A percentile compares a stretch with the other conserved stretches of the same genome.
These are phyloP conservation scores for Golovinomyces cichoracearum DNA, from an alignment of 2,329 filamentous ascomycete species.

Conservation along the genomic window DNA sequence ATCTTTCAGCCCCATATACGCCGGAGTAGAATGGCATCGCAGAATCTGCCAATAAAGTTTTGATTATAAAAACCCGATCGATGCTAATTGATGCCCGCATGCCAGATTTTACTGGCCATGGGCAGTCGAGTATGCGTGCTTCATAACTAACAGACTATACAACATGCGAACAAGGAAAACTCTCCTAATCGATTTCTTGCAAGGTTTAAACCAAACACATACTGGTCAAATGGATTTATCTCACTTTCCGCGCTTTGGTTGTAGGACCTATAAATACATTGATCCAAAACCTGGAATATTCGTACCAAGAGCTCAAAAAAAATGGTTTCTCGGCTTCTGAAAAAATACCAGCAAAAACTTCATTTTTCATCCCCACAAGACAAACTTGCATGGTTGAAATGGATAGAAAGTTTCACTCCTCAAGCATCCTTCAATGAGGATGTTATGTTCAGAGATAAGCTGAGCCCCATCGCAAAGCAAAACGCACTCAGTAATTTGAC, in stretches of 20 bases:
- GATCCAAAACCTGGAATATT: not conserved
- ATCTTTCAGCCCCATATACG: not conserved
- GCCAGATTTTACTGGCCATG: not conserved
- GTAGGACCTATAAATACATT: not conserved
- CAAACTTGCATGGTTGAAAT: not conserved
- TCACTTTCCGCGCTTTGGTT: not conserved
- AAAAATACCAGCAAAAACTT: not conserved
- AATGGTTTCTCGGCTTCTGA: not conserved
- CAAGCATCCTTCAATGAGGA: not conserved
- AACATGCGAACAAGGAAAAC: too few relatives aligned
- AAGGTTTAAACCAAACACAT: not conserved
- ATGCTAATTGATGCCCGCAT: not conserved
- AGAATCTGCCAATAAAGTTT: not conserved
- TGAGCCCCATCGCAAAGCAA: too few relatives aligned
- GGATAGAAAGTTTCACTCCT: not conserved
- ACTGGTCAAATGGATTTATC: not conserved
- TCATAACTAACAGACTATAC: not conserved
- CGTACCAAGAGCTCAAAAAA: not conserved
- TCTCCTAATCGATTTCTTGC: not conserved
- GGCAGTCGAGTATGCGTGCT: not conserved
- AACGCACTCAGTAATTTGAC: too few relatives aligned
- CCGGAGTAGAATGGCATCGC: not conserved
- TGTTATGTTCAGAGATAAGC: not conserved
- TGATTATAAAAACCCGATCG: not conserved
- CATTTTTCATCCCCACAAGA: too few relatives aligned